Percentiles rank a stretch among this genome's conserved stretches.
Evolutionary conservation across 2,329 filamentous ascomycete genomes (phyloP).

Genomic region (Pseudogymnoascus sp.): DNA sequence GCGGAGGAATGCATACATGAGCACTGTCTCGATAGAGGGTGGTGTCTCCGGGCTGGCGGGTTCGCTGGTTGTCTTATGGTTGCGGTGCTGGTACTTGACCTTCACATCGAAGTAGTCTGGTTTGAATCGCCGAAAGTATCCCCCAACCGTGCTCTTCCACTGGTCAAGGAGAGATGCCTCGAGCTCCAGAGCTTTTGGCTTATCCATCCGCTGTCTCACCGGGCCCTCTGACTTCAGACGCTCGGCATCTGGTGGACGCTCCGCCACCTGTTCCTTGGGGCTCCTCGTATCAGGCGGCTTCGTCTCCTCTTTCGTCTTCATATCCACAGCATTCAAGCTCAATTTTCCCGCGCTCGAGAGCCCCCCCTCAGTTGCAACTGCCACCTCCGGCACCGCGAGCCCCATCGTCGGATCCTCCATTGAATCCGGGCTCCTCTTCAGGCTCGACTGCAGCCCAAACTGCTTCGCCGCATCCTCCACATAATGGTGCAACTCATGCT

Average conservation of each 20-base stretch:
- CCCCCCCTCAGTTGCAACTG: conserved; percentile 22
- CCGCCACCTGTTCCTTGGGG: conserved; percentile 27
- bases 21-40: conserved; percentile 61
- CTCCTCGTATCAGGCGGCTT: conserved; percentile 20
- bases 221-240: conserved; percentile 31
- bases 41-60: conserved; percentile 21
- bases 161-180: conserved; percentile 63
- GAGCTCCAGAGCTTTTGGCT: conserved; percentile 54
- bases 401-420: conserved; percentile 16
- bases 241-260: conserved; percentile 30
- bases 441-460: conserved; percentile 71
- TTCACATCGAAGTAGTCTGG: conserved; percentile 61
- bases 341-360: conserved; percentile 29
- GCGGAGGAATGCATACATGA: conserved; percentile 88
- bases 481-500: conserved; percentile 78
- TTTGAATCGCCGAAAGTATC: conserved; percentile 87
- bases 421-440: conserved; percentile 38
- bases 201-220: conserved; percentile 31
- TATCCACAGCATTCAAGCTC: conserved; percentile 36
- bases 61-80: conserved; percentile 13
- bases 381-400: conserved; percentile 2
- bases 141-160: conserved; percentile 80
- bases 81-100: conserved; percentile 13
- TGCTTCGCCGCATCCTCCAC: conserved; percentile 71
- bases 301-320: conserved; percentile 40